Conservation (phyloP, 1,284 basidiomycete species). For the Apiotrichum siamense region DNA sequence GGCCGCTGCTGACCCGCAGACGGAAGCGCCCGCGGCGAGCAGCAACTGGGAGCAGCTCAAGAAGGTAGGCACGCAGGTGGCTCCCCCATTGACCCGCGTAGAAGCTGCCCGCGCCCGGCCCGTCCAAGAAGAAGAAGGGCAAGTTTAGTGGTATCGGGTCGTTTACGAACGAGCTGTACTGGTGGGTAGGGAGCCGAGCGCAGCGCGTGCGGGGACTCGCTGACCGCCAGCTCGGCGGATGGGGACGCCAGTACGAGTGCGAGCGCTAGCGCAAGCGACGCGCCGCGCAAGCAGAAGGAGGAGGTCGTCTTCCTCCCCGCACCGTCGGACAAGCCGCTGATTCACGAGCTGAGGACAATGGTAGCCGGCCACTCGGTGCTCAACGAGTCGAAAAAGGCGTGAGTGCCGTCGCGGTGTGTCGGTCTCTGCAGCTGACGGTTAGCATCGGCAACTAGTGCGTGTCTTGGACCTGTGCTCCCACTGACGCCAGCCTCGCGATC, state of each 20-base stretch:
- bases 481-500: slow-evolving; percentile 54
- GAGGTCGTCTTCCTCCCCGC: slow-evolving; percentile 23
- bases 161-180: slow-evolving; percentile 1
- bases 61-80: slow-evolving; percentile 13
- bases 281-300: too few relatives aligned
- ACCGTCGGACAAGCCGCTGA: slow-evolving; percentile 24
- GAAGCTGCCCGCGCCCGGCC: slow-evolving; percentile 6
- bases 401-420: slow-evolving; percentile 8
- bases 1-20: background rate
- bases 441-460: slow-evolving; percentile 34
- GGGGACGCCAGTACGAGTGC: background rate
- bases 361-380: slow-evolving; percentile 32
- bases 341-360: slow-evolving; percentile 40
- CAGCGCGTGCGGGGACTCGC: too few relatives aligned
- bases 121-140: background rate
- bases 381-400: slow-evolving; percentile 37
- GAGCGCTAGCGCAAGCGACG: slow-evolving; percentile 6
- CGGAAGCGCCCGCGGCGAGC: slow-evolving; percentile 14
- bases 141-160: background rate
- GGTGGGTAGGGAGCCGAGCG: too few relatives aligned
- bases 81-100: background rate
- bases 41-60: slow-evolving; percentile 40
- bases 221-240: background rate
- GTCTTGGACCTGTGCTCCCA: background rate
- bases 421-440: slow-evolving; percentile 4